These are phyloP conservation scores for Rhodofomes roseus DNA, from an alignment of 1,284 basidiomycete genomes.

Conservation along the genomic window DNA sequence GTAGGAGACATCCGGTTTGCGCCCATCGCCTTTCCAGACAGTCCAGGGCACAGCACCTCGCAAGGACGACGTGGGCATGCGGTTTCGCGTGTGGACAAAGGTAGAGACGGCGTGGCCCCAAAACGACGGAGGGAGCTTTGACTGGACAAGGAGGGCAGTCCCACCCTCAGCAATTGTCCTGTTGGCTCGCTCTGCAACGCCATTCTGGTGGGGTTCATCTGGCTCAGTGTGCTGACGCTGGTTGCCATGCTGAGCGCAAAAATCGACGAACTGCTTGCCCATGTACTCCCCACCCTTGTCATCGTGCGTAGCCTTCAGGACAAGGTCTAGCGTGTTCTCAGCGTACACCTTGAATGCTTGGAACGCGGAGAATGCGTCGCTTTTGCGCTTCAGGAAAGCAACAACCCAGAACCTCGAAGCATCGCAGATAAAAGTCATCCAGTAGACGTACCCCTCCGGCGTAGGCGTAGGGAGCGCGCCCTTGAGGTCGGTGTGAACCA, in stretches of 20 bases:
- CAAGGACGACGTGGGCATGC: constrained; percentile 5
- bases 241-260: constrained; percentile 22
- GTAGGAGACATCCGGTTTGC: constrained; percentile 11
- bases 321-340: constrained; percentile 18
- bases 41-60: background rate
- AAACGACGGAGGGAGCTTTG: constrained; percentile 22
- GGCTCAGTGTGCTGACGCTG: constrained; percentile 22
- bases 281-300: constrained; percentile 29
- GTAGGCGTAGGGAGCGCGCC: constrained; percentile 18
- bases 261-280: constrained; percentile 13
- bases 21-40: background rate
- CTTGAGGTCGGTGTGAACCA: constrained; percentile 34
- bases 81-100: constrained; percentile 23
- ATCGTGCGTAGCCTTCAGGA: constrained; percentile 18
- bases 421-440: constrained; percentile 25
- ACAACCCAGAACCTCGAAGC: constrained; percentile 13
- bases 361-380: constrained; percentile 17
- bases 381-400: constrained; percentile 24
- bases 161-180: constrained; percentile 12
- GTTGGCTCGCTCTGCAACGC: constrained; percentile 31
- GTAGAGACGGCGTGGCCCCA: constrained; percentile 20
- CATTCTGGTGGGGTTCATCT: constrained; percentile 30
- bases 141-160: constrained; percentile 18
- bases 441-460: constrained; percentile 15
- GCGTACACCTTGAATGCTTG: constrained; percentile 17